Evolutionary conservation across 1,284 basidiomycete species (phyloP), one percentile per base, ranked within the genome.

Genomic region (Leccinum pallidistipes): DNA sequence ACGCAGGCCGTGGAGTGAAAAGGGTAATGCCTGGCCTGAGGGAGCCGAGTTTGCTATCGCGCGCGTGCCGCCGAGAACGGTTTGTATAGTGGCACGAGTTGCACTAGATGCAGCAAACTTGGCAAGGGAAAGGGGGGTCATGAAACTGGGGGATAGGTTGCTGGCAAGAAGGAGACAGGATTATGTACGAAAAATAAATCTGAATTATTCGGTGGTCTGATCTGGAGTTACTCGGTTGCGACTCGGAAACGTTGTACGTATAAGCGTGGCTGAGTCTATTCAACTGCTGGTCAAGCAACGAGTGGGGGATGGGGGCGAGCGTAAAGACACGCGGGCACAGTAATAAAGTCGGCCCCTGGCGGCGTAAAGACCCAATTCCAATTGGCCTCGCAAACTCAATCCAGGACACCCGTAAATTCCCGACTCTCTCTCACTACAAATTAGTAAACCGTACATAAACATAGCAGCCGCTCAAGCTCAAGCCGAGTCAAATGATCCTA

Each of bases 1-100:
- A 40, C 80, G 78, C 2, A 75, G 62, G 59, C 71, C 74, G 64
- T 80, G 83, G 36, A 86, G 78, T 55, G 79, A 81, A 69, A 86
- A 83, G 7, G 86, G 80, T 4, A 84, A 66, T 7, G 84, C 81
- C 62, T 79, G 81, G 57, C 74, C 77, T 1, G 76, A 66, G 43
- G 78, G 65, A 16, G 77, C 69, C 40, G 81, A 82, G 66, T 74
- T 74, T 58, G 74, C 75, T 70, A 83, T 75, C 32, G 71, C 63
- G 47, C 79, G 69, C 27, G 66, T 58, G 11, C 43, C 43, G 51
- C 65, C 61, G 34, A 59, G 56, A 53, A 58, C 34, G 14, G 55
- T 31, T 16, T 52, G 54, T 29, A 36, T 11, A 18, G 43, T 18
- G 16, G 58, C 58, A 55, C 65, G 65, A n/a, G 62, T 43, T 31